Evolutionary conservation across 1,284 basidiomycete genomes (phyloP), one percentile per base, ranked within the genome.

Genomic region (Puccinia hordei): DNA sequence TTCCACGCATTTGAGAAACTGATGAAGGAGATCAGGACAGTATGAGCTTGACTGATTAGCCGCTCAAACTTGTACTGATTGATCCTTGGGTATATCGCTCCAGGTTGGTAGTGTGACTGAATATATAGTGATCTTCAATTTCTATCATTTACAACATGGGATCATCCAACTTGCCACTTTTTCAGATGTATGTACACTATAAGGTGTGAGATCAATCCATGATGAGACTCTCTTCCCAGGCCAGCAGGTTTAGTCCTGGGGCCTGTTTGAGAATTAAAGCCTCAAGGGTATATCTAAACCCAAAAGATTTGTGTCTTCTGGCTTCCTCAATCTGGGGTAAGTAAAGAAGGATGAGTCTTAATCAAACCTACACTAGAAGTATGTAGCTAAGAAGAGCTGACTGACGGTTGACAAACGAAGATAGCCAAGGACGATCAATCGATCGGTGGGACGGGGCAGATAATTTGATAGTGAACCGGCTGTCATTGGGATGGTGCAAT

Each of bases 1-100:
- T 65, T 77, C 27, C 44, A 30, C 0, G 74, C 74, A 6, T 77
- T 77, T 55, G 61, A 77, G 22, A 61, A 66, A 65, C 15, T 77
- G 35, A 27, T 77, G 24, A 55, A 38, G 22, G 74, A 77, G 12
- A 77, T 77, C 63, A 53, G 65, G 33, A 66, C 74, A 12, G 46
- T 68, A 12, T 75, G 46, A 63, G 49, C 63, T 44, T 9, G 9
- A 8, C 49, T 19, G 17, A 15, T 19, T 49, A 15, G 46, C 41
- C 38, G 27, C 13, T 59, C 46, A 49, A 49, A n/a, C n/a, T n/a
- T n/a, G 46, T 49, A 19, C 8, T 49, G n/a, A n/a, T n/a, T n/a
- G n/a, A 19, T 49, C 24, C 2, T 55, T 55, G 53, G n/a, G 19
- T 4, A n/a, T 24, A 55, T 10, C 9, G 13, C 9, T 55, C 53